Evolutionary conservation across 306 rosid species (phyloP).

Genomic region (Prunus salicina): DNA sequence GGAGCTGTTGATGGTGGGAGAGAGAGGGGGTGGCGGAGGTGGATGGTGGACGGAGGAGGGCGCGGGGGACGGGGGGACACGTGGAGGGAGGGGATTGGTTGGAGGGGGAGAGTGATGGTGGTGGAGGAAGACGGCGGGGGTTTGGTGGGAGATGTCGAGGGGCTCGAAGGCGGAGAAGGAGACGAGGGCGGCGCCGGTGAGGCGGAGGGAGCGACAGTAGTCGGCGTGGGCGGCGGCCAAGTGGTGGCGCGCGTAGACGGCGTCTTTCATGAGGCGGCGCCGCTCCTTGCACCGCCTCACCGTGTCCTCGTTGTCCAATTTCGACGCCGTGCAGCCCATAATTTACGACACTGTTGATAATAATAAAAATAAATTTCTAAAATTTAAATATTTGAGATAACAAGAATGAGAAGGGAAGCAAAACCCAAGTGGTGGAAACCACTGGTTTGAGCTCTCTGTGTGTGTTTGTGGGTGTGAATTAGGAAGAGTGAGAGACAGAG

Average conservation of each 20-base stretch:
- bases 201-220: slow-evolving; percentile 88
- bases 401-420: neutral
- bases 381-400: too few relatives aligned
- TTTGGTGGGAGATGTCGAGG: slow-evolving; percentile 65
- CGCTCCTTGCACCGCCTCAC: slow-evolving; percentile 95
- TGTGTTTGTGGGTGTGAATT: too few relatives aligned
- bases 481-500: neutral
- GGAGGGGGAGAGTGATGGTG: slow-evolving; percentile 24
- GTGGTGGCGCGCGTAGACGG: slow-evolving; percentile 79
- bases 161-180: slow-evolving; percentile 73
- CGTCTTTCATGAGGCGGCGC: slow-evolving; percentile 86
- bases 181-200: slow-evolving; percentile 74
- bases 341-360: neutral
- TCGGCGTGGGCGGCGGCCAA: slow-evolving; percentile 96
- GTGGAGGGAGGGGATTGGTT: slow-evolving; percentile 27
- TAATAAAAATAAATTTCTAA: neutral
- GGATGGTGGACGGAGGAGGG: slow-evolving; percentile 43
- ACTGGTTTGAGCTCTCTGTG: neutral
- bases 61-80: slow-evolving; percentile 37
- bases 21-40: slow-evolving; percentile 31
- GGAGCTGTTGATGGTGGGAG: slow-evolving; percentile 58
- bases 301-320: slow-evolving; percentile 87
- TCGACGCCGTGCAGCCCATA: slow-evolving; percentile 93
- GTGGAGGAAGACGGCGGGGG: slow-evolving; percentile 84
- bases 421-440: neutral